Evolutionary conservation across 2,329 filamentous ascomycete species (phyloP).

Genomic region (Kalmusia sp.): DNA sequence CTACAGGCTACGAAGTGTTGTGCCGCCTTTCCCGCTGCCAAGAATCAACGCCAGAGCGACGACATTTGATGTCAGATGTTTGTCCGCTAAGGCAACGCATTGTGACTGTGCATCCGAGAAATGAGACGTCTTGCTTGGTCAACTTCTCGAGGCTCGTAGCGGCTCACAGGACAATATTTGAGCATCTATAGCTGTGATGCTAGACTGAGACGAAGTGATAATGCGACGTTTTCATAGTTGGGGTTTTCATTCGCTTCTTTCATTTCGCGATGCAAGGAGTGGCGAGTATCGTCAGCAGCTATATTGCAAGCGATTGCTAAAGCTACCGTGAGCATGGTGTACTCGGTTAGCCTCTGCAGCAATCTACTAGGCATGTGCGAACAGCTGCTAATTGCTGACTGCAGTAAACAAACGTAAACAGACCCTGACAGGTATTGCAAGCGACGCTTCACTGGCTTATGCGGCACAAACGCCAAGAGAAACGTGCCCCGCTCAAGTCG

Average conservation of each 20-base stretch:
- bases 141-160: too few relatives aligned
- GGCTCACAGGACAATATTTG: too few relatives aligned
- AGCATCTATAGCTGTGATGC: neutral
- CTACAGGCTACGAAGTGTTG: neutral
- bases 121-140: neutral
- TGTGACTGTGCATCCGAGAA: neutral
- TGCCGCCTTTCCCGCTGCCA: neutral
- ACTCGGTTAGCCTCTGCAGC: slow-evolving; percentile 22
- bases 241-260: neutral
- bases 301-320: neutral
- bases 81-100: neutral
- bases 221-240: neutral
- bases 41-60: neutral
- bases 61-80: neutral
- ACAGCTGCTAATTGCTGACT: slow-evolving; percentile 43
- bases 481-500: slow-evolving; percentile 20
- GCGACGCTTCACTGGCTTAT: slow-evolving; percentile 15
- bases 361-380: slow-evolving; percentile 22
- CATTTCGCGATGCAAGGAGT: too few relatives aligned
- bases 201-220: neutral
- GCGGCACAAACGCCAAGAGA: slow-evolving; percentile 20
- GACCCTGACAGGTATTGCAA: slow-evolving; percentile 6
- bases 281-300: neutral
- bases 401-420: slow-evolving; percentile 21
- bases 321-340: neutral